Evolutionary conservation across 1,139 yeast genomes (phyloP).

Genomic region (Saccharomycopsis hybrid): DNA sequence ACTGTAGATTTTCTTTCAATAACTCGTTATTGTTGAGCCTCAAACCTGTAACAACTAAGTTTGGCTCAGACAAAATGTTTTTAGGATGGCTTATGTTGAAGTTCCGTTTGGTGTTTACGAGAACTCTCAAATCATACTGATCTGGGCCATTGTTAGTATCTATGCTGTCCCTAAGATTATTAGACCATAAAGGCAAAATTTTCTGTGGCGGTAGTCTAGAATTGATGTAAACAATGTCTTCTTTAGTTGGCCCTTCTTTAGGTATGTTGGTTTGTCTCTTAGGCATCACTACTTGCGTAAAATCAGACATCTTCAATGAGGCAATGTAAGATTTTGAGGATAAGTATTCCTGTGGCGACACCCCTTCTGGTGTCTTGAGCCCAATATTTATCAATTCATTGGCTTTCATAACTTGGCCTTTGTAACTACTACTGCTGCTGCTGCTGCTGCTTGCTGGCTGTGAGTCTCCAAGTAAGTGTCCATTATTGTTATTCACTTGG

Average conservation of each 20-base stretch:
- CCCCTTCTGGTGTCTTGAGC: slow-evolving; percentile 2
- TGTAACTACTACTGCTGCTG: no score
- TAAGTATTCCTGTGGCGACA: slow-evolving; percentile 6
- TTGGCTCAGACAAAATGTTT: background rate
- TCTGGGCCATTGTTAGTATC: background rate
- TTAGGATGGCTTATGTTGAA: slow-evolving; percentile 11
- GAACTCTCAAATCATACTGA: slow-evolving; percentile 1
- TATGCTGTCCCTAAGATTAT: background rate
- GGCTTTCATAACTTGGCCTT: no score
- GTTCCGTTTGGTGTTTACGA: slow-evolving; percentile 4
- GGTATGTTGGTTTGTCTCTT: background rate
- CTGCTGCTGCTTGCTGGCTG: no score
- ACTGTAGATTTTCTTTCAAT: background rate
- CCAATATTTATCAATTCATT: background rate
- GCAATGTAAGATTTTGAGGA: slow-evolving; percentile 2
- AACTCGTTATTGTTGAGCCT: background rate
- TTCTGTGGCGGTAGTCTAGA: slow-evolving; percentile 15
- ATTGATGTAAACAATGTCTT: slow-evolving; percentile 16
- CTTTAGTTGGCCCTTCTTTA: slow-evolving; percentile 13
- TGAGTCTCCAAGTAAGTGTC: no score
- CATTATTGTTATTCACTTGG: no score
- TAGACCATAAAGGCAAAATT: slow-evolving; percentile 13
- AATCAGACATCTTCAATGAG: slow-evolving; percentile 5
- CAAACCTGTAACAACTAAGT: background rate
- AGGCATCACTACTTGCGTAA: slow-evolving; percentile 7